Evolutionary conservation across 202 grass and related monocot genomes (phyloP).

Genomic region (Carex arenaria): DNA sequence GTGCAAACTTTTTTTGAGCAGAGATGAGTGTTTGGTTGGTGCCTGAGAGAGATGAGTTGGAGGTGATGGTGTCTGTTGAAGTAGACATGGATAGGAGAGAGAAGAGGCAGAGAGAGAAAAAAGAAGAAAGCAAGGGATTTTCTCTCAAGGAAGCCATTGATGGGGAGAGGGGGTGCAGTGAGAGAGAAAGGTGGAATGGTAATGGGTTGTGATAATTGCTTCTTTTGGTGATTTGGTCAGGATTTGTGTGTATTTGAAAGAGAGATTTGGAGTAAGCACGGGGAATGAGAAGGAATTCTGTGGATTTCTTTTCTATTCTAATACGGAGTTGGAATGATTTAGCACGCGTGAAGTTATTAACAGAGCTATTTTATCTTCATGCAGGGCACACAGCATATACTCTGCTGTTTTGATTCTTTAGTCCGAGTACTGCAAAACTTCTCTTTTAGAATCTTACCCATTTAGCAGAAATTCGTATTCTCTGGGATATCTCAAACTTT

Average conservation of each 20-base stretch:
- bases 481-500: too few species aligned
- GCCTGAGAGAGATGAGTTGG: slow-evolving; percentile 38
- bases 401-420: too few species aligned
- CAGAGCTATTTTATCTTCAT: too few species aligned
- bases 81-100: slow-evolving; percentile 7
- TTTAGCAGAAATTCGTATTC: too few species aligned
- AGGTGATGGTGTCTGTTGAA: slow-evolving; percentile 50
- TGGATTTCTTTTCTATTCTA: too few species aligned
- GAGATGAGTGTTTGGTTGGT: slow-evolving; percentile 43
- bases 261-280: neutral
- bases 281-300: neutral
- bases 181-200: neutral
- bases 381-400: too few species aligned
- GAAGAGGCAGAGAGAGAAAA: slow-evolving; percentile 2
- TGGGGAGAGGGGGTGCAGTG: neutral
- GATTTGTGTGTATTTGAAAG: neutral
- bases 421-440: too few species aligned
- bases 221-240: neutral
- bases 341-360: neutral
- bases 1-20: slow-evolving; percentile 30
- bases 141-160: neutral
- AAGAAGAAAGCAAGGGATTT: neutral
- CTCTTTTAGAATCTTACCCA: too few species aligned
- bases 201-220: neutral
- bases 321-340: neutral